Evolutionary conservation across 2,329 filamentous ascomycete genomes (phyloP).

Genomic region (Phoma sp.): DNA sequence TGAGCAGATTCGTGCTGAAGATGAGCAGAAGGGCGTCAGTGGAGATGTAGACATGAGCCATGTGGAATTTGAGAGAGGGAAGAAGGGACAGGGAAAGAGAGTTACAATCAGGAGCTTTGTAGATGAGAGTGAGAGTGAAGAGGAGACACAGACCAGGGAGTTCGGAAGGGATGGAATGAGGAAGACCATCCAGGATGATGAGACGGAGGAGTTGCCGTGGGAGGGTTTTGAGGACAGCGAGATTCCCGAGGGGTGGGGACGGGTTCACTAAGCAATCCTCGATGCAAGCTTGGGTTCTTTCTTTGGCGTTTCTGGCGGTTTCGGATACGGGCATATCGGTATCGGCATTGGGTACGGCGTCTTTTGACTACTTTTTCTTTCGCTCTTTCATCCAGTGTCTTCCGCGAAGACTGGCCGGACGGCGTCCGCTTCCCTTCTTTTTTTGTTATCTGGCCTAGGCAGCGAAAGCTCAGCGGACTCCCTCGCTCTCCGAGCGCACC

Average conservation of each 20-base stretch:
- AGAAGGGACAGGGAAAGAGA: conserved; percentile 44
- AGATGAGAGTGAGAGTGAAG: conserved; percentile 35
- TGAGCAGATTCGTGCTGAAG: conserved; percentile 51
- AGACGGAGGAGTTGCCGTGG: conserved; percentile 50
- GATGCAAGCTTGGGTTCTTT: too few species aligned
- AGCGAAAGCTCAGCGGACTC: neutral
- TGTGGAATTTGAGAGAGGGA: conserved; percentile 33
- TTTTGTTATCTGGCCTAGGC: neutral
- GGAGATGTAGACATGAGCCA: conserved; percentile 26
- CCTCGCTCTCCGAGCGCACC: neutral
- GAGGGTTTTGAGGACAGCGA: conserved; percentile 46
- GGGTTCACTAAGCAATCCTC: neutral
- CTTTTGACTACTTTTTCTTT: neutral
- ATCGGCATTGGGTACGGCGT: conserved; percentile 6
- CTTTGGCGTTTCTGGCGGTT: conserved; percentile 8
- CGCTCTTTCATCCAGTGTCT: neutral
- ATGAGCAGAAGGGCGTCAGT: conserved; percentile 23
- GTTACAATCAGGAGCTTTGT: conserved; percentile 49
- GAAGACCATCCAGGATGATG: conserved; percentile 22
- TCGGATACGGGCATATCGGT: neutral
- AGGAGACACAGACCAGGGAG: conserved; percentile 35
- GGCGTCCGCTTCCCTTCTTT: neutral
- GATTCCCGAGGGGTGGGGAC: conserved; percentile 16
- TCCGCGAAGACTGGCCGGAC: neutral
- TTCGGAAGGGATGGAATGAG: conserved; percentile 17